Percentiles rank a stretch among this genome's conserved stretches.
These are phyloP conservation scores for Entomortierella lignicola DNA, from an alignment of 192 early-diverging fungal species.

Conservation along the genomic window DNA sequence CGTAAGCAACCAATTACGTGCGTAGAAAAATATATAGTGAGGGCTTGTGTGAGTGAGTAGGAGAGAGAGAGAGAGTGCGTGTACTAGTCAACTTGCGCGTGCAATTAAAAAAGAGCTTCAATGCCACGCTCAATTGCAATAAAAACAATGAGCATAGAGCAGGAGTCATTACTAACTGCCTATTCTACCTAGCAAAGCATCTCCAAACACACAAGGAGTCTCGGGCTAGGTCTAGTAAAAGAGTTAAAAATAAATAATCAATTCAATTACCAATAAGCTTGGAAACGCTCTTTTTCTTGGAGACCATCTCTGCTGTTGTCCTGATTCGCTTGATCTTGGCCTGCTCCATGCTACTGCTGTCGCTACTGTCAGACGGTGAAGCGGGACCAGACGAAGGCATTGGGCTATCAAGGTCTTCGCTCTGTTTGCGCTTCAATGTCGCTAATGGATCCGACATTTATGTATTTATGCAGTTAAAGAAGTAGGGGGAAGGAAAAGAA, in stretches of 20 bases:
- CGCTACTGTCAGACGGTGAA: constrained; percentile 35
- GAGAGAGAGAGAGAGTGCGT: too few species aligned
- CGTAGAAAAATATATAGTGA: constrained; percentile 1
- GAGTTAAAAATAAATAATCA: constrained; percentile 1
- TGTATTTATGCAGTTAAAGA: not conserved
- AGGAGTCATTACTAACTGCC: not conserved
- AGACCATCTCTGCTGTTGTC: constrained; percentile 24
- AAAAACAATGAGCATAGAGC: not conserved
- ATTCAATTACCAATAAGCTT: constrained; percentile 51
- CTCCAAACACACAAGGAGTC: not conserved
- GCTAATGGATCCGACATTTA: constrained; percentile 16
- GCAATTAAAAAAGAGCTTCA: not conserved
- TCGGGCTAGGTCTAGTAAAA: not conserved
- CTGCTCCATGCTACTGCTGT: constrained; percentile 19
- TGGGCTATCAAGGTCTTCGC: constrained; percentile 48
- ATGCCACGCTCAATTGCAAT: not conserved
- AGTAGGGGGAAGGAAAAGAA: constrained; percentile 19
- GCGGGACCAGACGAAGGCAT: constrained; percentile 46
- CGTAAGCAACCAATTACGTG: constrained; percentile 4
- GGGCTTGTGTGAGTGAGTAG: not conserved
- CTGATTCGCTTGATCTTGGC: constrained; percentile 51
- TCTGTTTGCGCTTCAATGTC: constrained; percentile 42
- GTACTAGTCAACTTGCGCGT: too few species aligned
- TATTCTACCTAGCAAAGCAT: not conserved
- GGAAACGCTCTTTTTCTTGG: constrained; percentile 46